Base-by-base conservation (phyloP, 768 basidiomycete genomes). In the Clathrus columnatus region DNA sequence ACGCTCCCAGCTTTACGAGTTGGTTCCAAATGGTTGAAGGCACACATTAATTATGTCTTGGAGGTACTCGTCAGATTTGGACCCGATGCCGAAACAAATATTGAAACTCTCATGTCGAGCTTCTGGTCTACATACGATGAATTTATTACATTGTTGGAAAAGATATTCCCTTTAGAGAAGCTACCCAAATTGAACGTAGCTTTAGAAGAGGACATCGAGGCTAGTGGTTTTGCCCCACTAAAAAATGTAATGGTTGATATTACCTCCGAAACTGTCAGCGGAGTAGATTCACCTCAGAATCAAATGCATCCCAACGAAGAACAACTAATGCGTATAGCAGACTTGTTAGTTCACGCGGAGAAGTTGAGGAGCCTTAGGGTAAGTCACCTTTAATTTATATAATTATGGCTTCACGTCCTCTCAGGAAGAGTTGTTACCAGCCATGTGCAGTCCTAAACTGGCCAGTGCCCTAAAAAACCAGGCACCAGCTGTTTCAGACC, bases 241-340 rank as follows among this genome's bases (percentile, higher is more conserved):
- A 80, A 80, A 51, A 77, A 79, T 42, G 70, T 81, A 47, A 76
- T 87, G 70, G 69, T 70, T 7, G 75, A 70, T 47, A 65, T 65
- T 18, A 64, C 61, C 10, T 51, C 63, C 4, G 54, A 45, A 32
- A 57, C 61, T 50, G 56, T 50, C 60, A 57, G 61, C 42, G 61
- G 60, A 24, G 63, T 58, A 24, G 63, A 51, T 2, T 58, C 52
- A 17, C 49, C 53, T 26, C 61, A 71, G 57, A 63, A 66, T 45
- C 51, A 61, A 27, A 79, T 80, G 1, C 85, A 98, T 71, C 96
- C 96, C 7, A 98, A 99, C 62, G 93, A 89, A 57, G 92, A 95
- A 72, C 89, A 94, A 62, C 70, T 99, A 43, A 94, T 97, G 91
- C 77, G 96, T 60, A 87, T 99, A 56, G 76, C 81, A 46, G 95